A percentile compares a stretch with the other conserved stretches of the same genome.
These are phyloP conservation scores for Fraxinus ornus DNA, from an alignment of 305 asterid genomes.

Conservation along the genomic window DNA sequence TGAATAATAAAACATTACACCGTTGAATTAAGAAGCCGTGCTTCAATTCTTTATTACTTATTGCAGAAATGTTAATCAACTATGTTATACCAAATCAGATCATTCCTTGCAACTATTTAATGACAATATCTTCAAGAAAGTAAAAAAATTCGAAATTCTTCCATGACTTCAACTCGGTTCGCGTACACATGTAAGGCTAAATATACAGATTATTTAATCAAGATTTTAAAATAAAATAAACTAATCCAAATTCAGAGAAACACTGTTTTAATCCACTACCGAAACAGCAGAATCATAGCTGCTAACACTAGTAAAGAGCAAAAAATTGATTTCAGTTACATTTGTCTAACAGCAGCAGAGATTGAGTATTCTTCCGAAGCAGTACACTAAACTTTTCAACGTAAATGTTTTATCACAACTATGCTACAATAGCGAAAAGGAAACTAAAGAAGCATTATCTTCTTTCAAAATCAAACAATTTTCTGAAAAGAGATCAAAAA, in stretches of 20 bases:
- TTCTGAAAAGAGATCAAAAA: not conserved
- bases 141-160: not conserved
- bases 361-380: not conserved
- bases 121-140: not conserved
- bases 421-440: not conserved
- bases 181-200: not conserved
- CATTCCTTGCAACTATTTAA: not conserved
- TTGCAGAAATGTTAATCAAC: not conserved
- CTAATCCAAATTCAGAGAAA: not conserved
- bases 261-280: not conserved
- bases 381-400: not conserved
- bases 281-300: slow-evolving; percentile 1
- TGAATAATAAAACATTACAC: slow-evolving; percentile 20
- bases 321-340: not conserved
- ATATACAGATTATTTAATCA: not conserved
- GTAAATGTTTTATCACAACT: not conserved
- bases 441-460: not conserved
- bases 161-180: not conserved
- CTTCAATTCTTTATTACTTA: not conserved
- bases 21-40: not conserved
- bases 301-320: not conserved
- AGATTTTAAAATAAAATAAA: not conserved
- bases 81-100: not conserved
- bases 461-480: not conserved
- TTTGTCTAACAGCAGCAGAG: not conserved